These are phyloP conservation scores for Sporothrix humicola DNA, from an alignment of 2,329 filamentous ascomycete genomes.

Conservation along the genomic window DNA sequence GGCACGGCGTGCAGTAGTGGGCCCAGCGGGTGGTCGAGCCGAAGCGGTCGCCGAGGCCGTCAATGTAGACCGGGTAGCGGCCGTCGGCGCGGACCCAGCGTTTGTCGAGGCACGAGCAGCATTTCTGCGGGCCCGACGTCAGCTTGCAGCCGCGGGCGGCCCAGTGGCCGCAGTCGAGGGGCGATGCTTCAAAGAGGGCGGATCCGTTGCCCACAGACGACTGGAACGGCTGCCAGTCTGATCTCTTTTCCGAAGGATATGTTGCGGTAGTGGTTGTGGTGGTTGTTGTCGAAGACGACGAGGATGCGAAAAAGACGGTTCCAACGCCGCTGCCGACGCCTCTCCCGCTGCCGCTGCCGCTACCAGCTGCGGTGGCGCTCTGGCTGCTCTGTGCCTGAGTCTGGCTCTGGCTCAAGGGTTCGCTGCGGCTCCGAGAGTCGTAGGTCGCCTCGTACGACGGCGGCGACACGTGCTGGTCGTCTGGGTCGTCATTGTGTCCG, in stretches of 20 bases:
- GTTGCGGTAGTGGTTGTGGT: no score
- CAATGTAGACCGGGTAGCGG: conserved; percentile 30
- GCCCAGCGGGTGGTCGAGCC: conserved; percentile 27
- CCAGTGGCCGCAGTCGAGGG: conserved; percentile 30
- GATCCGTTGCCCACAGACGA: background rate
- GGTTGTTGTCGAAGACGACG: no score
- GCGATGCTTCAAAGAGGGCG: background rate
- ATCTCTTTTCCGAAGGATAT: background rate
- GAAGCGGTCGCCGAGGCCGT: conserved; percentile 2
- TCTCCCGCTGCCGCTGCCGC: no score
- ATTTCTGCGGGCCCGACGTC: conserved; percentile 24
- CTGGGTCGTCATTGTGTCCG: background rate
- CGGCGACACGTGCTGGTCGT: background rate
- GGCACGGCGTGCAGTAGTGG: conserved; percentile 33
- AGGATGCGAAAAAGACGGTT: no score
- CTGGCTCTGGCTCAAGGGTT: background rate
- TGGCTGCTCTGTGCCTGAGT: no score
- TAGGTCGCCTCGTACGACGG: conserved; percentile 26
- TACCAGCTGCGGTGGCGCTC: no score
- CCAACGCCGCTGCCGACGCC: no score
- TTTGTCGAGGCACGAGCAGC: conserved; percentile 33
- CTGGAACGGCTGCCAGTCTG: background rate
- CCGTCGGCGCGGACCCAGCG: conserved; percentile 17
- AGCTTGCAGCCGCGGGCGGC: conserved; percentile 23
- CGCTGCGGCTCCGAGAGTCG: background rate